Evolutionary conservation across 257 asterid genomes (phyloP).

Genomic region (Forsythia suspensa): DNA sequence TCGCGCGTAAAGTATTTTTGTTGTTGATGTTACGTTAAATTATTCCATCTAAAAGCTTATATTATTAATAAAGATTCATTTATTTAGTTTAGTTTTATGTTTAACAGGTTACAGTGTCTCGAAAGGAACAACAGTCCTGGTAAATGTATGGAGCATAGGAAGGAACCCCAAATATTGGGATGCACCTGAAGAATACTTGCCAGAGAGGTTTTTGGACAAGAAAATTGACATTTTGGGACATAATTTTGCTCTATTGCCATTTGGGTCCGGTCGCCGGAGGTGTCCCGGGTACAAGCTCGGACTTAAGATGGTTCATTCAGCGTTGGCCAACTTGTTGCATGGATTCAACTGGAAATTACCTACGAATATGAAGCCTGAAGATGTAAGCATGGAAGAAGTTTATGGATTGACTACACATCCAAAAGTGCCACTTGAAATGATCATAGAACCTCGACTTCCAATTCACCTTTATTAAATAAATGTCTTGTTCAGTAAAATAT

Average conservation of each 20-base stretch:
- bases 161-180: slow-evolving; percentile 34
- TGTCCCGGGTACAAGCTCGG: slow-evolving; percentile 18
- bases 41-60: too few relatives aligned
- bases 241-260: slow-evolving; percentile 6
- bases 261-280: slow-evolving; percentile 5
- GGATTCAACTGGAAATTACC: slow-evolving; percentile 29
- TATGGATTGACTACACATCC: slow-evolving; percentile 30
- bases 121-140: slow-evolving; percentile 28
- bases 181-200: slow-evolving; percentile 25
- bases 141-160: slow-evolving; percentile 32
- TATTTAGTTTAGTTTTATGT: too few relatives aligned
- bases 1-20: too few relatives aligned
- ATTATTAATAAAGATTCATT: too few relatives aligned
- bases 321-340: slow-evolving; percentile 23
- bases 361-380: slow-evolving; percentile 27
- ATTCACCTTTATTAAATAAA: slow-evolving; percentile 8
- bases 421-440: slow-evolving; percentile 21
- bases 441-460: slow-evolving; percentile 22
- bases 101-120: slow-evolving; percentile 25
- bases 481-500: neutral
- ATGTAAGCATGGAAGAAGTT: slow-evolving; percentile 29
- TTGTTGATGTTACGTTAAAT: too few relatives aligned
- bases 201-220: slow-evolving; percentile 33
- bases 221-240: slow-evolving; percentile 5
- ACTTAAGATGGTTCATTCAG: neutral